Conservation (phyloP, 1,284 basidiomycete genomes). For the Rhodotorula sp. region DNA sequence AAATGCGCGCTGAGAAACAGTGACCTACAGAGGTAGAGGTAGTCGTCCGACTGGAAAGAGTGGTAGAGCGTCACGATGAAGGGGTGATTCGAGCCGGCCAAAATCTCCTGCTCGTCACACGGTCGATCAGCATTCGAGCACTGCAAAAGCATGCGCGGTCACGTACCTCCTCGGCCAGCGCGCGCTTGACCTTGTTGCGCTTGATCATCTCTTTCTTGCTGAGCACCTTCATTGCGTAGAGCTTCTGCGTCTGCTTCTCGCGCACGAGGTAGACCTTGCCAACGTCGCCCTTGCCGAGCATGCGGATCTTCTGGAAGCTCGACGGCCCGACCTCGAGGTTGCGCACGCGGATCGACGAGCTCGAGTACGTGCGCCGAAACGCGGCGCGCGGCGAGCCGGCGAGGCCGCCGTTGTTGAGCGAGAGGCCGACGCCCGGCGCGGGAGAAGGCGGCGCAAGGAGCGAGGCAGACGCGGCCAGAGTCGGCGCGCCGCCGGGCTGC, state of each 20-base stretch:
- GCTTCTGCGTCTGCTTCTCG: conserved; percentile 90
- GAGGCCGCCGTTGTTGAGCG: conserved; percentile 31
- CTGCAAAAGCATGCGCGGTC: neutral
- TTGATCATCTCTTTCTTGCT: conserved; percentile 99
- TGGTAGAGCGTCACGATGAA: conserved; percentile 98
- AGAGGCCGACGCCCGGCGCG: neutral
- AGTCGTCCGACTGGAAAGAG: conserved; percentile 96
- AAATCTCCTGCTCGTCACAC: conserved; percentile 64
- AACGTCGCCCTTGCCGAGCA: conserved; percentile 93
- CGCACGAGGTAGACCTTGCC: conserved; percentile 93
- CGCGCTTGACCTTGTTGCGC: conserved; percentile 96
- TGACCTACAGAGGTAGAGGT: conserved; percentile 75
- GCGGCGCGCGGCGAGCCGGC: conserved; percentile 48
- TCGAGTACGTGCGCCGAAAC: conserved; percentile 92
- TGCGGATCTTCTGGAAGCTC: conserved; percentile 90
- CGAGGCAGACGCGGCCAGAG: neutral
- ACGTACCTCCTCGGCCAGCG: conserved; percentile 78
- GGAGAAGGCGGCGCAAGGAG: conserved; percentile 33
- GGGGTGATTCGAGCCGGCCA: conserved; percentile 93
- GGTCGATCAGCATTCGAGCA: neutral
- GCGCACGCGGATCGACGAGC: conserved; percentile 94
- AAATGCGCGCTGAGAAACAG: neutral
- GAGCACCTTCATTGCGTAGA: conserved; percentile 96
- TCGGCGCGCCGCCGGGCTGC: neutral
- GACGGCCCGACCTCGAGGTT: conserved; percentile 86